Conservation (phyloP, 345 rosid species). For the thale cress (Arabidopsis thaliana) region TAIR10.1 NC_003071.7:15498501-15499000, state of each 20-base stretch:
- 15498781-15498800: conserved; percentile 41
- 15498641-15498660: not conserved
- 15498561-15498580: conserved; percentile 27
- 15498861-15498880: conserved; percentile 16
- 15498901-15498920: conserved; percentile 1
- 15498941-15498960: not conserved
- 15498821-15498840: conserved; percentile 21
- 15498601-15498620: conserved; percentile 31
- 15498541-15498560: conserved; percentile 1
- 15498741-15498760: conserved; percentile 16
- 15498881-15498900: conserved; percentile 26
- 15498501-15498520: not conserved
- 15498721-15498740: conserved; percentile 13
- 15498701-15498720: not conserved
- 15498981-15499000: not conserved
- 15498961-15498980: not conserved
- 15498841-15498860: conserved; percentile 32
- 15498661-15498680: conserved; percentile 14
- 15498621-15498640: conserved; percentile 18
- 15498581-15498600: conserved; percentile 18
- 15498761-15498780: conserved; percentile 39
- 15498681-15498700: not conserved
- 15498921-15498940: conserved; percentile 1
- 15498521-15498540: not conserved
- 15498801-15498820: conserved; percentile 39